Percentiles rank a stretch among this genome's conserved stretches.
Evolutionary conservation across 176 grass and related monocot species (phyloP).

Genomic region (Urochloa ruziziensis): DNA sequence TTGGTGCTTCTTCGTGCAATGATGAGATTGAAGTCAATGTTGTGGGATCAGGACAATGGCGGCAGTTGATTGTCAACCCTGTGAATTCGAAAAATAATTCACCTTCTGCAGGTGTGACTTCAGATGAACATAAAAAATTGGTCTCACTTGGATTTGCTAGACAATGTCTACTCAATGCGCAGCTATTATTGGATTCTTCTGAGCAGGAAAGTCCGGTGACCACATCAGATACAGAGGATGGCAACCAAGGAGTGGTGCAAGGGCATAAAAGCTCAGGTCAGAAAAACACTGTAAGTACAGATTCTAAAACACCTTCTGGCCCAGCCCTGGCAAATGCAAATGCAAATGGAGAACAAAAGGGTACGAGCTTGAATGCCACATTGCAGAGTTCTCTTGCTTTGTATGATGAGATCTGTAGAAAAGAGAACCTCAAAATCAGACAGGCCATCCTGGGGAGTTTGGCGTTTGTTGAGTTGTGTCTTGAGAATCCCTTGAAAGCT

Average conservation of each 20-base stretch:
- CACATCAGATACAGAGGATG: conserved; percentile 37
- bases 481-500: conserved; percentile 77
- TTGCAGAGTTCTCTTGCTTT: conserved; percentile 60
- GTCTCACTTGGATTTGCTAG: conserved; percentile 69
- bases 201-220: conserved; percentile 26
- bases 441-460: conserved; percentile 69
- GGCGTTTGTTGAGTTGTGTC: conserved; percentile 78
- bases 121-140: conserved; percentile 36
- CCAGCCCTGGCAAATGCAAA: conserved; percentile 27
- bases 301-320: conserved; percentile 46
- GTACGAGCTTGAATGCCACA: conserved; percentile 48
- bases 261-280: conserved; percentile 40
- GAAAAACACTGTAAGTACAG: conserved; percentile 43
- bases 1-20: conserved; percentile 36
- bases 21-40: conserved; percentile 69
- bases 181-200: conserved; percentile 50
- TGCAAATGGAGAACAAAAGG: conserved; percentile 64
- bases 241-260: conserved; percentile 32
- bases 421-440: conserved; percentile 69
- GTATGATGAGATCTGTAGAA: conserved; percentile 62
- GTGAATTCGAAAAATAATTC: conserved; percentile 30
- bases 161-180: conserved; percentile 73
- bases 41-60: conserved; percentile 76
- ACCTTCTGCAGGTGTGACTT: conserved; percentile 36
- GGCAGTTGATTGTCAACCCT: conserved; percentile 52